Base-by-base conservation (phyloP, 2,329 filamentous ascomycete genomes). In the Sphaceloma murrayae region DNA sequence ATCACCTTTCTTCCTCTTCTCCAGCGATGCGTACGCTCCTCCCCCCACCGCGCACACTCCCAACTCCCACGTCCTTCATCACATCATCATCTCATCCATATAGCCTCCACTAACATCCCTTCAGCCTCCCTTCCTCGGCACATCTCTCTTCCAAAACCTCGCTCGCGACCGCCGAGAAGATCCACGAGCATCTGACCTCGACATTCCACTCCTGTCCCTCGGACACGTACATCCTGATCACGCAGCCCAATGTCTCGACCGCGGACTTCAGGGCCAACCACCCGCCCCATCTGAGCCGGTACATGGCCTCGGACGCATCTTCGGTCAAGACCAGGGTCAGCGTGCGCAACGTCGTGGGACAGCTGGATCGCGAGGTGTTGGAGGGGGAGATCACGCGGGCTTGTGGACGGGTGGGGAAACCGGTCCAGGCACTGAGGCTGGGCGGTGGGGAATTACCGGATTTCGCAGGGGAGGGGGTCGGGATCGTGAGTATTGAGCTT, bases 1-100 rank as follows among this genome's bases (percentile, higher is more conserved):
- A 2, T 88, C 85, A 45, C 89, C 91, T 13, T 91, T 94, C 64
- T 75, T 94, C 60, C 68, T 95, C 53, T 81, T 93, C 62, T 95
- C 89, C 22, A 89, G 82, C 34, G 75, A 82, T 50, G 70, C 80
- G 88, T 94, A 80, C n/a, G 36, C 30, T 16, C 11, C 24, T 18
- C 31, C 17, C 57, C 80, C 43, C 29, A 10, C 31, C 47, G 27
- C n/a, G 31, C 14, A 17, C 31, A 4, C 2, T 4, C 11, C 5
- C 2, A 11, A 5, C 31, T 34, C 31, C 31, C 16, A 18, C 5
- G 14, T 10, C 31, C 14, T 34, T 5, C 7, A 30, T 30, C n/a
- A 30, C 19, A 19, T 9, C 8, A n/a, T n/a, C 21, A n/a, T n/a
- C 22, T 19, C 4, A 13, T 18, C 31, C 31, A 4, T 11, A 27